A percentile compares a stretch with the other conserved stretches of the same genome.
These are phyloP conservation scores for Sporothrix dimorphospora DNA, from an alignment of 2,329 filamentous ascomycete genomes.

Conservation along the genomic window DNA sequence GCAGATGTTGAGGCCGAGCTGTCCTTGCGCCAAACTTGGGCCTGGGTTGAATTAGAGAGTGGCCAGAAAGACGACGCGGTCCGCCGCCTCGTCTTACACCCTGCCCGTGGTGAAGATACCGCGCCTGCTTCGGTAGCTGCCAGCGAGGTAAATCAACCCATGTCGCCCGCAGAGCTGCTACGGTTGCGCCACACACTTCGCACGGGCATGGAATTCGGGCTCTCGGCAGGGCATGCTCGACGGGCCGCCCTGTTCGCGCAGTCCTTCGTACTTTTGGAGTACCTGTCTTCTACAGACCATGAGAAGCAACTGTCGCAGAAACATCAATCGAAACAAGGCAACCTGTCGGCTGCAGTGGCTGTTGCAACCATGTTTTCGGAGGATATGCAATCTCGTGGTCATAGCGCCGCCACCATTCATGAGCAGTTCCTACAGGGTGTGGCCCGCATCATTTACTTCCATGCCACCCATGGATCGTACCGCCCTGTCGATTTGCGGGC, in stretches of 20 bases:
- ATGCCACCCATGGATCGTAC: conserved; percentile 67
- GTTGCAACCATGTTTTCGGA: conserved; percentile 48
- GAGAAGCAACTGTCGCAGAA: conserved; percentile 35
- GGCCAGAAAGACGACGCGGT: conserved; percentile 43
- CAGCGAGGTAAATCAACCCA: conserved; percentile 21
- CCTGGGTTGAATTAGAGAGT: conserved; percentile 66
- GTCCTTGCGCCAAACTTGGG: conserved; percentile 62
- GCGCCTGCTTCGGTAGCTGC: conserved; percentile 28
- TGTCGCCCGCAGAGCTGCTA: conserved; percentile 50
- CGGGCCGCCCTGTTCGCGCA: conserved; percentile 62
- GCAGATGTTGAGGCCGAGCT: conserved; percentile 35
- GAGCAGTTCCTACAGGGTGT: conserved; percentile 69
- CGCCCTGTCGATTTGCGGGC: conserved; percentile 67
- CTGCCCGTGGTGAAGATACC: conserved; percentile 40
- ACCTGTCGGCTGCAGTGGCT: conserved; percentile 55
- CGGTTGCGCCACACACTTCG: conserved; percentile 58
- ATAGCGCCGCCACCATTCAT: conserved; percentile 45
- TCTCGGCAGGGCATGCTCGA: conserved; percentile 54
- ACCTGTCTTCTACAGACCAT: conserved; percentile 52
- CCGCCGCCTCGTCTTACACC: conserved; percentile 45
- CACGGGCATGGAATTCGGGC: conserved; percentile 57
- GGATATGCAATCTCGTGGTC: conserved; percentile 47
- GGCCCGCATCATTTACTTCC: conserved; percentile 66
- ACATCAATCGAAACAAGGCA: conserved; percentile 53
- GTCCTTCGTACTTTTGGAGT: conserved; percentile 66